These are phyloP conservation scores for Eucalyptus pauciflora DNA, from an alignment of 345 rosid genomes.

Conservation along the genomic window DNA sequence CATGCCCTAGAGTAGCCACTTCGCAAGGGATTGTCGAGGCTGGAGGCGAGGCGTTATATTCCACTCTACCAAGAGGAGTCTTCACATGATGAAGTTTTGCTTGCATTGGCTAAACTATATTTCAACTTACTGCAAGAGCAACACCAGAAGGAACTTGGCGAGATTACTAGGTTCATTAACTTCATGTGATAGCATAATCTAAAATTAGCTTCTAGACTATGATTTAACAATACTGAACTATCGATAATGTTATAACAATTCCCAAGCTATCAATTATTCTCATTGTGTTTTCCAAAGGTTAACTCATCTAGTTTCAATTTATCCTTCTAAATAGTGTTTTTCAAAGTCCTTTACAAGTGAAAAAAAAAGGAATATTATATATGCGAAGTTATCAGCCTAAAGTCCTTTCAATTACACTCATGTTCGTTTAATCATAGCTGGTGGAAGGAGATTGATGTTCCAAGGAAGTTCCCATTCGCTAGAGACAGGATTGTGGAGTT, in stretches of 20 bases:
- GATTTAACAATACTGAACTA: not conserved
- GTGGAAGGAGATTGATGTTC: conserved; percentile 7
- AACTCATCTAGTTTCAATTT: not conserved
- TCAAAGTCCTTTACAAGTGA: not conserved
- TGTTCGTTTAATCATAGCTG: not conserved
- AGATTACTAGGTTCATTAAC: not conserved
- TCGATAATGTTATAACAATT: not conserved
- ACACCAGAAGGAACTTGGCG: not conserved
- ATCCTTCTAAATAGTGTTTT: not conserved
- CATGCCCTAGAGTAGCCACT: not conserved
- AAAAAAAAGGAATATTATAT: not conserved
- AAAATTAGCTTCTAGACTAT: not conserved
- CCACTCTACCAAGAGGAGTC: not conserved
- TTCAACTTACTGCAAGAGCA: not conserved
- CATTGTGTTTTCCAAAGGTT: not conserved
- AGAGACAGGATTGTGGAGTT: conserved; percentile 2
- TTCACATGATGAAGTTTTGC: not conserved
- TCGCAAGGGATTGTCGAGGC: not conserved
- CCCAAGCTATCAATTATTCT: not conserved
- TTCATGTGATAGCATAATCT: not conserved
- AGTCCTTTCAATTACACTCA: not conserved
- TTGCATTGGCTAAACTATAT: not conserved
- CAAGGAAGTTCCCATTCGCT: not conserved
- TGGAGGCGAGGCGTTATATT: not conserved
- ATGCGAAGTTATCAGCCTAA: not conserved